These are phyloP conservation scores for Gigaspora rosea DNA, from an alignment of 192 early-diverging fungal species.

Conservation along the genomic window DNA sequence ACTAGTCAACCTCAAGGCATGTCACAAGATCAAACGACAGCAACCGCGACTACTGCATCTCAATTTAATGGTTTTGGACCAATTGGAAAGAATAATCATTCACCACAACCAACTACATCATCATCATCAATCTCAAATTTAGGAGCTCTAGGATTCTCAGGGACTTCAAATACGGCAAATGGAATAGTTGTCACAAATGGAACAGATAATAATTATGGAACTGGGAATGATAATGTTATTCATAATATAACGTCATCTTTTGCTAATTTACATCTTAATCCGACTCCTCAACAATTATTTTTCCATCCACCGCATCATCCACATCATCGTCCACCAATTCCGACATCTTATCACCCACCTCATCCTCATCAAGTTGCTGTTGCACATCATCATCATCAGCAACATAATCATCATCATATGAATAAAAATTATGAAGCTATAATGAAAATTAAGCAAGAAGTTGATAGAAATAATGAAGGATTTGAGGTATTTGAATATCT, in stretches of 20 bases:
- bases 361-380: constrained; percentile 36
- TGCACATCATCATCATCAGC: constrained; percentile 34
- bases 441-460: no score
- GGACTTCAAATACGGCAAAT: constrained; percentile 11
- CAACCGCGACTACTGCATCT: neutral
- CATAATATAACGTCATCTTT: constrained; percentile 22
- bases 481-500: no score
- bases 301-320: constrained; percentile 17
- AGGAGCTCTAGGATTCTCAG: neutral
- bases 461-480: no score
- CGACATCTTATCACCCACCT: constrained; percentile 4
- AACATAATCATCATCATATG: constrained; percentile 24
- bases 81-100: constrained; percentile 28
- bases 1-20: neutral
- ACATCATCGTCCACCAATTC: constrained; percentile 26
- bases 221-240: constrained; percentile 9
- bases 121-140: constrained; percentile 18
- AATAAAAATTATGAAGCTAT: no score
- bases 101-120: neutral
- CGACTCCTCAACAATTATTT: constrained; percentile 25
- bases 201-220: neutral
- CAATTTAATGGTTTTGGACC: constrained; percentile 31
- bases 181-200: constrained; percentile 12
- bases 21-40: constrained; percentile 17
- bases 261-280: constrained; percentile 27